Evolutionary conservation across 73 alveolate genomes (phyloP).

Genomic region (Vitrella brassicaformis): DNA sequence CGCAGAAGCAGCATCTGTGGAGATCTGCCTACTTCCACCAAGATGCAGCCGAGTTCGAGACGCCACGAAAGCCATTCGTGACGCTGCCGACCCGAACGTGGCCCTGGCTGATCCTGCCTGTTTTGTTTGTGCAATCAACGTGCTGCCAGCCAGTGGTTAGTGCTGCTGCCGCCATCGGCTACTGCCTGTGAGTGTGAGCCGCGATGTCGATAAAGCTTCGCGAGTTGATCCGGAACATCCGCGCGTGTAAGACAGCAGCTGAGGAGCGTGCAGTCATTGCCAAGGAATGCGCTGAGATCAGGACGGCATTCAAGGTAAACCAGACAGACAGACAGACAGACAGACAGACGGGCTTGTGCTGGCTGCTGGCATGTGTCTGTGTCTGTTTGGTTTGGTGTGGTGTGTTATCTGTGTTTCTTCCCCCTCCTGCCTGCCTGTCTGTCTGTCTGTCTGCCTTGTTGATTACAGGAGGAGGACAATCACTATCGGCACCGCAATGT

Average conservation of each 20-base stretch:
- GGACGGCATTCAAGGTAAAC: constrained; percentile 87
- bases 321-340: not conserved
- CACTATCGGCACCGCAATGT: constrained; percentile 84
- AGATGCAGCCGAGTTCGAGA: no score
- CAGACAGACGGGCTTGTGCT: not conserved
- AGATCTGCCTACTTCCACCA: no score
- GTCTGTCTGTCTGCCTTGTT: not conserved
- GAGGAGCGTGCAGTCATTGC: constrained; percentile 91
- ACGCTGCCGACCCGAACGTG: no score
- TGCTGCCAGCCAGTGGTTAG: no score
- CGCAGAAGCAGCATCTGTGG: no score
- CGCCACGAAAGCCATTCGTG: no score
- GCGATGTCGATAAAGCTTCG: constrained; percentile 56
- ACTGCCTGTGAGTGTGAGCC: no score
- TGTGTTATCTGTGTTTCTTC: not conserved
- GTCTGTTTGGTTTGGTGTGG: no score
- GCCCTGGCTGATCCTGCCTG: no score
- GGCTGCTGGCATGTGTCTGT: no score
- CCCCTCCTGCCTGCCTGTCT: not conserved
- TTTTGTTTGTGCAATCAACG: no score
- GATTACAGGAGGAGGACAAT: constrained; percentile 69
- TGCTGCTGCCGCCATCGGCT: no score
- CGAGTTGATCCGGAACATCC: constrained; percentile 86
- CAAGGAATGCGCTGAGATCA: constrained; percentile 93
- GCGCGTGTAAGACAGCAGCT: constrained; percentile 97